phyloP scores from a whole-genome alignment of 1,284 basidiomycete species.

The Xerocomus alliaceus region DNA sequence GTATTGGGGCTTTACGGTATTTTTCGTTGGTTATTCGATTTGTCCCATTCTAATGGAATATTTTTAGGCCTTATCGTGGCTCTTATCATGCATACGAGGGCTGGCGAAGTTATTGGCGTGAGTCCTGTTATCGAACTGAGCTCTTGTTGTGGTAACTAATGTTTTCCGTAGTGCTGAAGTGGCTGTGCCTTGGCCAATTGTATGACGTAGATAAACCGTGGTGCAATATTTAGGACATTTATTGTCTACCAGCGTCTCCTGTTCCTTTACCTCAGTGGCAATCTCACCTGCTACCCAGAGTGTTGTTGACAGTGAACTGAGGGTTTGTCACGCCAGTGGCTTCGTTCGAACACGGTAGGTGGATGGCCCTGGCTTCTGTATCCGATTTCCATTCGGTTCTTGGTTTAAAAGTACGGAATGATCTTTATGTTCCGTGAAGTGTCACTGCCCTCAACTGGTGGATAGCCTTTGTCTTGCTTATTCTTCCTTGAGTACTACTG shows the following conservation, averaged over 20 bases:
- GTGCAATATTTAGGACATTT: slow-evolving; percentile 8
- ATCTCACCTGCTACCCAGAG: slow-evolving; percentile 17
- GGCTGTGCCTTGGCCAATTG: not conserved
- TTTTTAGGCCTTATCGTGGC: slow-evolving; percentile 81
- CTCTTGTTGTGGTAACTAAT: not conserved
- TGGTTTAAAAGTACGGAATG: no score
- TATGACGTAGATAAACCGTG: slow-evolving; percentile 20
- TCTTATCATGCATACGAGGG: slow-evolving; percentile 84
- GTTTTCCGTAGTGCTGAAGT: slow-evolving; percentile 30
- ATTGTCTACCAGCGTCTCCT: slow-evolving; percentile 19
- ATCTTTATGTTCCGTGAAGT: no score
- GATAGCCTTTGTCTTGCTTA: no score
- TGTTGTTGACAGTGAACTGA: not conserved
- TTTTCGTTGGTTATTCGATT: slow-evolving; percentile 1
- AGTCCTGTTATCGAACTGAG: not conserved
- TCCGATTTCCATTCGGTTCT: no score
- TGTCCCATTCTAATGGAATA: not conserved
- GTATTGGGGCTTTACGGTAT: slow-evolving; percentile 80
- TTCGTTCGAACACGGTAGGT: no score
- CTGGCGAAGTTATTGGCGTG: slow-evolving; percentile 43
- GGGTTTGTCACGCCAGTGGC: no score
- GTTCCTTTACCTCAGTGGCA: slow-evolving; percentile 6
- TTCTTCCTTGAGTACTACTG: no score
- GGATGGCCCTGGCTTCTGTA: no score
- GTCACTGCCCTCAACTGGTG: no score